Evolutionary conservation across 305 asterid genomes (phyloP), one percentile per base, ranked within the genome.

Genomic region (Fraxinus albicans): DNA sequence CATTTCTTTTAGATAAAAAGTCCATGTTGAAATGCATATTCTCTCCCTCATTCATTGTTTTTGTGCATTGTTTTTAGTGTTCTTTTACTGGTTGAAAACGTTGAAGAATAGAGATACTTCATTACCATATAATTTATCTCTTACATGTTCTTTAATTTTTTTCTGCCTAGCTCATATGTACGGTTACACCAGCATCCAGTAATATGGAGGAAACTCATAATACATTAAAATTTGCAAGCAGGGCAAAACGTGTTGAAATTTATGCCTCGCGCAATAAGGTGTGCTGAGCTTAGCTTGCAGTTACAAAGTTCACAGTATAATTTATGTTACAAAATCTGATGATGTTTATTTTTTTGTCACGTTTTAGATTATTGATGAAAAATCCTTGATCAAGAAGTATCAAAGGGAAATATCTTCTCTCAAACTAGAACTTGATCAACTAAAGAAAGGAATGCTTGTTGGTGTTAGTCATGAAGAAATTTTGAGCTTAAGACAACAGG

Each of bases 131-230:
- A 79, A 72, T 81, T 75, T 72, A 10, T 72, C 29, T 77, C 84
- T 83, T 76, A 85, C 50, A 8, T 3, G 3, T 40, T 80, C 36
- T 65, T 6, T 17, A 55, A 77, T 79, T 70, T 23, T 87, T 83
- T 72, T 85, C 67, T 78, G 81, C 82, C 81, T 88, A 97, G 99
- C 98, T 97, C 86, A 93, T 97, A 84, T 97, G 99, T 84, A 97
- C 99, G 15, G 92, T 95, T 67, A 95, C 99, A 84, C 99, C 99
- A 58, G 99, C 99, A 85, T 94, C 99, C 73, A 97, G 99, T 91
- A 95, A 94, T 90, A 85, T 92, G 91, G 99, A 95, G 92, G 99
- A 97, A 87, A 95, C 99, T 58, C 98, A 97, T 86, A 97, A 97
- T 91, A 95, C 99, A 3, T 87, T 95, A 85, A 97, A 97, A 84